Evolutionary conservation across 768 basidiomycete genomes (phyloP).

Genomic region (Leccinum fibrillosum): DNA sequence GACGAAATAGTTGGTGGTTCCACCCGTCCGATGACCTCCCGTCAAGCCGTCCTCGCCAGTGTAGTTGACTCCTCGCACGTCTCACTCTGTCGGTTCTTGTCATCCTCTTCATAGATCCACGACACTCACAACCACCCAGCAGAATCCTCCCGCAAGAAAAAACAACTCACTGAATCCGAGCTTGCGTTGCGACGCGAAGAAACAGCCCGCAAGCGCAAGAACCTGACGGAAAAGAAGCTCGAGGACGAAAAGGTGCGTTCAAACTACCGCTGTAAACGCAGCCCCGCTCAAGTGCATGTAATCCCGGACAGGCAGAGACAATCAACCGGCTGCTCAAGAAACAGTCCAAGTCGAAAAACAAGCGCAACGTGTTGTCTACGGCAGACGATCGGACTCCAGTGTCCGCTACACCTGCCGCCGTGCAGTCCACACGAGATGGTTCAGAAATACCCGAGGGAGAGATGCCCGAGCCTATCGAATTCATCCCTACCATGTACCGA

Average conservation of each 20-base stretch:
- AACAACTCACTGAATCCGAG: slow-evolving; percentile 67
- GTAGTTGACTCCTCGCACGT: slow-evolving; percentile 69
- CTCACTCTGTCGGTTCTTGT: slow-evolving; percentile 44
- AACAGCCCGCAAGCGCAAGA: slow-evolving; percentile 76
- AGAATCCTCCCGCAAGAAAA: slow-evolving; percentile 38
- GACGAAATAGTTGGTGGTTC: slow-evolving; percentile 37
- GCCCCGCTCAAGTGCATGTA: background rate
- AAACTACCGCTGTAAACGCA: background rate
- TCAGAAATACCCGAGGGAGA: slow-evolving; percentile 38
- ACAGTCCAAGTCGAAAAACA: slow-evolving; percentile 66
- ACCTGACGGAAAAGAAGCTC: slow-evolving; percentile 37
- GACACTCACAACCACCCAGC: background rate
- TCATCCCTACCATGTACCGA: slow-evolving; percentile 58
- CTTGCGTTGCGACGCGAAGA: slow-evolving; percentile 75
- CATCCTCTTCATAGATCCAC: background rate
- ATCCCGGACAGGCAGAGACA: slow-evolving; percentile 62
- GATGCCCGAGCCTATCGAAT: slow-evolving; percentile 37
- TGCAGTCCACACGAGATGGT: slow-evolving; percentile 29
- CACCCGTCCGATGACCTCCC: slow-evolving; percentile 46
- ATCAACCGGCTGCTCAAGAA: slow-evolving; percentile 89
- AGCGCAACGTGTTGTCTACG: slow-evolving; percentile 49
- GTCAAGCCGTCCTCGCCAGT: slow-evolving; percentile 71
- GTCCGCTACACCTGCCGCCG: slow-evolving; percentile 27
- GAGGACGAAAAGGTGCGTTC: slow-evolving; percentile 48
- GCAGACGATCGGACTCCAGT: slow-evolving; percentile 43